phyloP scores from a whole-genome alignment of 78 protist genomes.

The Dictyostelium intermedium region DNA sequence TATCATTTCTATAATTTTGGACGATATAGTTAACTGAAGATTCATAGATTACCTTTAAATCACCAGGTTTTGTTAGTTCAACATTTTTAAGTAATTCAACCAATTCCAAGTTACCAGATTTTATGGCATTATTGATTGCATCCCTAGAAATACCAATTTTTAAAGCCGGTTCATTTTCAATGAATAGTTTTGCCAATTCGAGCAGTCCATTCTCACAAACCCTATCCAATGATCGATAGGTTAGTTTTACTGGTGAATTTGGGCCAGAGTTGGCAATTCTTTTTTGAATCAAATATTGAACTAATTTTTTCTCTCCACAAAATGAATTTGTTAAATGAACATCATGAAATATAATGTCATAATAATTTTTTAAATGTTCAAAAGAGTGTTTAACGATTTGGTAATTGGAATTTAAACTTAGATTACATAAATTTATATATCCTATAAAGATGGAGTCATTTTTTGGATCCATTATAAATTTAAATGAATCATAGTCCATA shows the following conservation, averaged over 20 bases:
- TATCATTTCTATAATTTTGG: background rate
- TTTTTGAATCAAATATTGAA: background rate
- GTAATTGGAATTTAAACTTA: background rate
- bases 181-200: background rate
- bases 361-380: background rate
- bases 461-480: background rate
- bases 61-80: background rate
- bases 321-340: background rate
- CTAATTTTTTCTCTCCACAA: background rate
- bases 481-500: background rate
- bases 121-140: background rate
- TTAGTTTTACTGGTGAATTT: background rate
- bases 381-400: background rate
- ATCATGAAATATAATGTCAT: background rate
- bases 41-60: background rate
- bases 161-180: background rate
- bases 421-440: background rate
- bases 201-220: background rate
- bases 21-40: background rate
- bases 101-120: background rate
- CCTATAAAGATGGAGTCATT: background rate
- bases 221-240: background rate
- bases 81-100: background rate
- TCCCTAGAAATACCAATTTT: background rate
- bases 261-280: background rate